These are phyloP conservation scores for Ceratocystis alfenasii DNA, from an alignment of 2,329 filamentous ascomycete species.

Conservation along the genomic window DNA sequence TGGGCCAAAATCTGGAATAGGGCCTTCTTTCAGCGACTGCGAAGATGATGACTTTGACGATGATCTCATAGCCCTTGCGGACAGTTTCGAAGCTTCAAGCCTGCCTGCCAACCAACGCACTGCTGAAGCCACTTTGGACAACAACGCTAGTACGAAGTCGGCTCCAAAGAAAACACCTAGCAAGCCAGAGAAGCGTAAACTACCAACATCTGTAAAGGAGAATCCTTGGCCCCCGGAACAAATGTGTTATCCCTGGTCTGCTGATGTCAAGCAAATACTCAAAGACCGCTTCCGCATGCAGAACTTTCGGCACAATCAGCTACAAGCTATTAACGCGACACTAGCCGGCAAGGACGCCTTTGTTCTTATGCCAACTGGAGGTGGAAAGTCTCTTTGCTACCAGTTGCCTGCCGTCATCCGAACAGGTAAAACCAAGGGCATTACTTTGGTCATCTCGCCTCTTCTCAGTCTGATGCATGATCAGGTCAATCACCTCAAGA, in stretches of 20 bases:
- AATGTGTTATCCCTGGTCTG: conserved; percentile 68
- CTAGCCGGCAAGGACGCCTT: conserved; percentile 80
- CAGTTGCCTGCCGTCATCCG: conserved; percentile 79
- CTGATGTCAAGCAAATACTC: conserved; percentile 68
- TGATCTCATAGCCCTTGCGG: conserved; percentile 22
- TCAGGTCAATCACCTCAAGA: conserved; percentile 72
- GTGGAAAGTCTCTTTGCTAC: conserved; percentile 93
- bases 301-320: conserved; percentile 80
- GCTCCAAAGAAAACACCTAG: conserved; percentile 26
- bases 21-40: conserved; percentile 20
- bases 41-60: conserved; percentile 21
- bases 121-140: conserved; percentile 8
- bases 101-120: conserved; percentile 31
- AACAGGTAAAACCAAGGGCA: conserved; percentile 67
- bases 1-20: not conserved
- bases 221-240: conserved; percentile 37
- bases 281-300: conserved; percentile 73
- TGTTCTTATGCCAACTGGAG: conserved; percentile 93
- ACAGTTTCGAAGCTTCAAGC: conserved; percentile 27
- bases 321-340: conserved; percentile 93
- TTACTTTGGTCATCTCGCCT: conserved; percentile 91
- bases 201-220: conserved; percentile 25
- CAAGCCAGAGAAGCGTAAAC: conserved; percentile 27
- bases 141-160: conserved; percentile 31
- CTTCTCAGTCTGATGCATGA: conserved; percentile 94